Percentiles rank a stretch among this genome's conserved stretches.
Conservation (phyloP, 2,329 filamentous ascomycete genomes). For the Byssothecium circinans region DNA sequence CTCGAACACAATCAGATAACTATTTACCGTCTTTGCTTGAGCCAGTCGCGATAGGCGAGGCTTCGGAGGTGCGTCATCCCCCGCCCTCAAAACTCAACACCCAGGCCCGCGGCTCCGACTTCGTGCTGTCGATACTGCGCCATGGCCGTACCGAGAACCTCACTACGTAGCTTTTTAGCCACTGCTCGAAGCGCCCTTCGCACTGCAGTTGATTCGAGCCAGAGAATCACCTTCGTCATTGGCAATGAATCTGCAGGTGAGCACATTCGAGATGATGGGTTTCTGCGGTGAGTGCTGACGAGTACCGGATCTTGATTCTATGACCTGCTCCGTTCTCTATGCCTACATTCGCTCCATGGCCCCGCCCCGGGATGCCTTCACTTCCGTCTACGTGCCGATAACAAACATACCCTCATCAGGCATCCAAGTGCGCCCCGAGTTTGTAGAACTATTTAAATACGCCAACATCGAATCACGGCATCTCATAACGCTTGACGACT, state of each 20-base stretch:
- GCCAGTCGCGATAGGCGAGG: slow-evolving; percentile 1
- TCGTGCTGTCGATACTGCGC: too few relatives aligned
- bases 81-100: not conserved
- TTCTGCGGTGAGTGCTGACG: slow-evolving; percentile 10
- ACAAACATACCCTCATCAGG: slow-evolving; percentile 70
- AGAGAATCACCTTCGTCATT: slow-evolving; percentile 53
- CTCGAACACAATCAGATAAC: too few relatives aligned
- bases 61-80: slow-evolving; percentile 19
- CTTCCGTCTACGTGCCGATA: slow-evolving; percentile 68
- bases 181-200: slow-evolving; percentile 49
- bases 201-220: slow-evolving; percentile 42
- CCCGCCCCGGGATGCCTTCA: slow-evolving; percentile 48
- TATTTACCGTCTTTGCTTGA: slow-evolving; percentile 6
- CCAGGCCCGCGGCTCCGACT: not conserved
- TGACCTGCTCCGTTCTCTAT: slow-evolving; percentile 72
- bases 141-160: slow-evolving; percentile 51
- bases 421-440: slow-evolving; percentile 71
- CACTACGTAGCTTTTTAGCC: slow-evolving; percentile 50
- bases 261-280: slow-evolving; percentile 1
- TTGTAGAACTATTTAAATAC: slow-evolving; percentile 64
- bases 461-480: slow-evolving; percentile 63
- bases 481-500: slow-evolving; percentile 66
- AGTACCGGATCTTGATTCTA: slow-evolving; percentile 72
- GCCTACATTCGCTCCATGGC: slow-evolving; percentile 71
- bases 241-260: slow-evolving; percentile 57